Evolutionary conservation across 2,329 filamentous ascomycete species (phyloP).

Genomic region (Fusarium poae): DNA sequence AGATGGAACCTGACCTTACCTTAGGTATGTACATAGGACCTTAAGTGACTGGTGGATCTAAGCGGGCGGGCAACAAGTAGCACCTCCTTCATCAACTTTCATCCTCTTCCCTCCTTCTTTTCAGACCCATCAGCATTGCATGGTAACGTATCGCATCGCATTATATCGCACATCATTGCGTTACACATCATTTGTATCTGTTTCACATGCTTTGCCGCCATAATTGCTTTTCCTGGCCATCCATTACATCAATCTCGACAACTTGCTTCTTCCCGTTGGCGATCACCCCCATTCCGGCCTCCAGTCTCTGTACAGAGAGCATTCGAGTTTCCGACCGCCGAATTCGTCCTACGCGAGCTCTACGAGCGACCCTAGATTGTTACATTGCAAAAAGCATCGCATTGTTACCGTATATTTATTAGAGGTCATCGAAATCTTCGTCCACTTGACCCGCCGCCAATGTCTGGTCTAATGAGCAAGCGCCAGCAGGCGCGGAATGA

Average conservation of each 20-base stretch:
- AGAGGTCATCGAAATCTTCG: slow-evolving; percentile 5
- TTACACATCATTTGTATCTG: slow-evolving; percentile 37
- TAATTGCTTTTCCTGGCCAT: slow-evolving; percentile 41
- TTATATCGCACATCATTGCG: slow-evolving; percentile 23
- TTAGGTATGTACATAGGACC: too few relatives aligned
- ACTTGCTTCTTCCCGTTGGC: slow-evolving; percentile 37
- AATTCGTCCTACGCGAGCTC: slow-evolving; percentile 31
- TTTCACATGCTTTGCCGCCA: slow-evolving; percentile 33
- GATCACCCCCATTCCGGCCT: slow-evolving; percentile 29
- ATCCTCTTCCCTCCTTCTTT: slow-evolving; percentile 37
- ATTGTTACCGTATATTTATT: slow-evolving; percentile 21
- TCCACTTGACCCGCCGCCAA: slow-evolving; percentile 54
- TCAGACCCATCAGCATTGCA: slow-evolving; percentile 33
- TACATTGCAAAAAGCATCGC: slow-evolving; percentile 32
- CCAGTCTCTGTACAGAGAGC: slow-evolving; percentile 21
- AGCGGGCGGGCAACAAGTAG: slow-evolving; percentile 35
- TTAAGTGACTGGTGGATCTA: slow-evolving; percentile 36
- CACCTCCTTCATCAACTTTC: slow-evolving; percentile 26
- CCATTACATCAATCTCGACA: slow-evolving; percentile 23
- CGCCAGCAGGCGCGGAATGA: slow-evolving; percentile 98
- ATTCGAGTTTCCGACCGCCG: slow-evolving; percentile 26
- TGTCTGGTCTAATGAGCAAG: slow-evolving; percentile 87
- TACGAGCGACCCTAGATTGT: slow-evolving; percentile 39
- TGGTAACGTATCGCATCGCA: slow-evolving; percentile 13
- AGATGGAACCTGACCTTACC: slow-evolving; percentile 31